Percentiles rank a stretch among this genome's conserved stretches.
Conservation (phyloP, 2,329 filamentous ascomycete species). For the Beauveria sp. region DNA sequence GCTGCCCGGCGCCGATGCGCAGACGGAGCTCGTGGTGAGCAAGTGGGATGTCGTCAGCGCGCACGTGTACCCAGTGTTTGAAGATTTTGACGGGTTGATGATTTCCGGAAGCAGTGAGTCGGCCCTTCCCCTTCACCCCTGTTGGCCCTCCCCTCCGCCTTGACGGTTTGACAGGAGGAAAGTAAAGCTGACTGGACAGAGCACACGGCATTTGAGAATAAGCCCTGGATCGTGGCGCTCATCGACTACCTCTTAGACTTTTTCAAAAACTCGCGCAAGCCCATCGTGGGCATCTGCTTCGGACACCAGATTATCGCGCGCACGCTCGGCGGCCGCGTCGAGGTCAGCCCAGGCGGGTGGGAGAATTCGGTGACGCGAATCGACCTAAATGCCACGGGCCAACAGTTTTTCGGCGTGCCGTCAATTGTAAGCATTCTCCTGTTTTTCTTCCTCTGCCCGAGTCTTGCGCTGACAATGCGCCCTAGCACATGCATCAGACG, state of each 20-base stretch:
- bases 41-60: slow-evolving; percentile 25
- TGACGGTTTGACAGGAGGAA: no score
- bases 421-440: slow-evolving; percentile 21
- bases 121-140: neutral
- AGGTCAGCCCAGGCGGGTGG: slow-evolving; percentile 34
- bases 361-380: slow-evolving; percentile 37
- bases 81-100: slow-evolving; percentile 23
- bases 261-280: slow-evolving; percentile 22
- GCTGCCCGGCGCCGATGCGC: slow-evolving; percentile 14
- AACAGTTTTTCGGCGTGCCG: slow-evolving; percentile 30
- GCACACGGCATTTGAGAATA: slow-evolving; percentile 34
- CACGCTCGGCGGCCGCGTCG: slow-evolving; percentile 31
- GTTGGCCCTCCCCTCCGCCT: no score
- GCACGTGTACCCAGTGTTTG: slow-evolving; percentile 20
- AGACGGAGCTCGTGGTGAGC: slow-evolving; percentile 19
- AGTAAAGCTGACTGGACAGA: slow-evolving; percentile 15
- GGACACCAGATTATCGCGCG: slow-evolving; percentile 41
- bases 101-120: slow-evolving; percentile 27
- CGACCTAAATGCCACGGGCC: slow-evolving; percentile 31
- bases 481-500: slow-evolving; percentile 37
- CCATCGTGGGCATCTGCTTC: slow-evolving; percentile 39
- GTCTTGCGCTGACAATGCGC: neutral
- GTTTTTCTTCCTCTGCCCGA: neutral
- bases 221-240: slow-evolving; percentile 37
- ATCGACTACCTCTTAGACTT: slow-evolving; percentile 30